Base-by-base conservation (phyloP, 2,329 filamentous ascomycete species). In the Aspergillus oerlinghausenensis region DNA sequence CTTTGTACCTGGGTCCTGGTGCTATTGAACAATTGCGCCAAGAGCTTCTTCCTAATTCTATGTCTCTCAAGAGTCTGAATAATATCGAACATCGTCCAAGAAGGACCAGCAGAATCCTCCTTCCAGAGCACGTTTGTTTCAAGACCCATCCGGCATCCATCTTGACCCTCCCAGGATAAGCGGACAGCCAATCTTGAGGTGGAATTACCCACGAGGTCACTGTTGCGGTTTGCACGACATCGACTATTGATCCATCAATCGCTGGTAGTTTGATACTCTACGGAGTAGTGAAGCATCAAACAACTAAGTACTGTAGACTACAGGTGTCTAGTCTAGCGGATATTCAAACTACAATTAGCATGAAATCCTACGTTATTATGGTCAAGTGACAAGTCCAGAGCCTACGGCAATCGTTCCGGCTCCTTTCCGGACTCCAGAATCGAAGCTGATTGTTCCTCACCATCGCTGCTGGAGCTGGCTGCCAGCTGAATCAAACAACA, bases 121-220 rank as follows among this genome's bases (percentile, higher is more conserved):
- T 28, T 23, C n/a, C 48, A 50, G 48, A 47, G 47, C 53, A 55
- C 53, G 53, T 51, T 55, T 26, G 21, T 55, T 40, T 45, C 47
- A 11, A 50, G 48, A 51, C 53, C 53, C 53, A 55, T 55, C 53
- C 19, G 49, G n/a, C 47, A 32, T 50, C 35, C 48, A 47, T 55
- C 53, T 21, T 42, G 32, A 38, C 2, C 32, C 14, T 7, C 1
- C 14, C 5, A 5, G 32, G 32, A 17, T 7, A 38, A 17, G 5
- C 5, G 32, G 38, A 29, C 53, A 40, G 48, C 53, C 53, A 55
- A 55, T 55, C 53, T 49, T 51, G 38, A 47, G 38, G 35, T 28
- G 47, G 25, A 55, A 38, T 38, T 45, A 32, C 53, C 45, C 53
- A 55, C 53, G 48, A 47, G 32, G 21, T 40, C 50, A 19, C 40